Evolutionary conservation across 495 filamentous ascomycete genomes (phyloP).

Genomic region (Neurospora africana): DNA sequence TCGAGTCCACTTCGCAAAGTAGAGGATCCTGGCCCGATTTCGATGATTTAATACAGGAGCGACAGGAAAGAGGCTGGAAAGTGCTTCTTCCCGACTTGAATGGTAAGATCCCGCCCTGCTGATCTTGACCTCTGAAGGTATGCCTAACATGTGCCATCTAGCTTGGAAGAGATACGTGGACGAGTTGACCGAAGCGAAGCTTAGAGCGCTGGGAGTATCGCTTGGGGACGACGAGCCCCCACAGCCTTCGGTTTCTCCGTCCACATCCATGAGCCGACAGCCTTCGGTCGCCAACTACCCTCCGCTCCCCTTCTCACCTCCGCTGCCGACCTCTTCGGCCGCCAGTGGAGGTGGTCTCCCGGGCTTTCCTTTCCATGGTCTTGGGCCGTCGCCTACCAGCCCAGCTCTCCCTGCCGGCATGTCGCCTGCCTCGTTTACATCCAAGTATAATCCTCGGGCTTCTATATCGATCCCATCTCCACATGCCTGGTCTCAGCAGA

Average conservation of each 20-base stretch:
- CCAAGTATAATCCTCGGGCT: constrained; percentile 43
- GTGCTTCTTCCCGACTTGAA: constrained; percentile 69
- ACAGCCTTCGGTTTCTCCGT: constrained; percentile 41
- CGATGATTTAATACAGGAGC: constrained; percentile 45
- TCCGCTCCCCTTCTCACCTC: constrained; percentile 61
- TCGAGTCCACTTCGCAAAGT: constrained; percentile 41
- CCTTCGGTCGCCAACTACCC: constrained; percentile 51
- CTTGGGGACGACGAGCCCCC: constrained; percentile 61
- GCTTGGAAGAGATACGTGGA: constrained; percentile 81
- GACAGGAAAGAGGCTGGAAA: constrained; percentile 38
- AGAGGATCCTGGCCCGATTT: constrained; percentile 62
- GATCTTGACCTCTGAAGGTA: neutral
- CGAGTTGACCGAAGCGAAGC: constrained; percentile 74
- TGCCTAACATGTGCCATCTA: constrained; percentile 19
- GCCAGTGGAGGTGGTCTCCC: constrained; percentile 49
- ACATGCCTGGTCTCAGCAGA: constrained; percentile 44
- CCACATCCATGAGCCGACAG: constrained; percentile 44
- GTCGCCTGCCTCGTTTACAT: constrained; percentile 49
- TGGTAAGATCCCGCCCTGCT: constrained; percentile 20
- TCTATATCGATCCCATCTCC: constrained; percentile 43
- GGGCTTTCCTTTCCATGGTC: constrained; percentile 48
- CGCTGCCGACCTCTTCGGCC: constrained; percentile 53
- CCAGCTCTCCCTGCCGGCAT: constrained; percentile 40
- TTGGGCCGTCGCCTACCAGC: constrained; percentile 30
- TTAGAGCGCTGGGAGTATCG: constrained; percentile 79